These are phyloP conservation scores for Artemisia argyi DNA, from an alignment of 129 eudicot genomes.

Conservation along the genomic window DNA sequence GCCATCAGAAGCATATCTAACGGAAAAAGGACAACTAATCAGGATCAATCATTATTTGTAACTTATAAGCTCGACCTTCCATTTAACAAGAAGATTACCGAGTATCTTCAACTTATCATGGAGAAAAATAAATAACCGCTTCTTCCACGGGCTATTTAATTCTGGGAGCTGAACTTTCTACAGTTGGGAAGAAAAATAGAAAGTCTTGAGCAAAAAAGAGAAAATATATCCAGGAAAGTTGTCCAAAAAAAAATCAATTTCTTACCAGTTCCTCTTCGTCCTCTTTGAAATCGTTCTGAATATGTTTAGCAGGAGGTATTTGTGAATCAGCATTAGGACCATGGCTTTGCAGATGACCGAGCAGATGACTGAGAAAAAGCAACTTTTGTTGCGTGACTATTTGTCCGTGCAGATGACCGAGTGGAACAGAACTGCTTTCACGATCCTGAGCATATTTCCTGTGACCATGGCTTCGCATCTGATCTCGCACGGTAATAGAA, in stretches of 20 bases:
- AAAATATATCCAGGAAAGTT: conserved; percentile 7
- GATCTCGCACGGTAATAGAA: too few relatives aligned
- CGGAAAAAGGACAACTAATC: conserved; percentile 15
- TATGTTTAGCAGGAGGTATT: conserved; percentile 74
- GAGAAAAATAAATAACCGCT: conserved; percentile 52
- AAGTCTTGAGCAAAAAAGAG: conserved; percentile 12
- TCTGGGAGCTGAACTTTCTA: conserved; percentile 79
- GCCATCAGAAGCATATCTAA: conserved; percentile 82
- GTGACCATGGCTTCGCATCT: too few relatives aligned
- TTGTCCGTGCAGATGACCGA: too few relatives aligned
- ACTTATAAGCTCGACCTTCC: conserved; percentile 6
- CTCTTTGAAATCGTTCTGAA: conserved; percentile 53
- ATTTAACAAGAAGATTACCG: conserved; percentile 45
- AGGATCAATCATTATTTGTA: conserved; percentile 7
- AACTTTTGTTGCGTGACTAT: too few relatives aligned
- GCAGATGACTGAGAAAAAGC: too few relatives aligned
- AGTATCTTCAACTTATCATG: conserved; percentile 81
- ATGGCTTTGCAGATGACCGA: too few relatives aligned
- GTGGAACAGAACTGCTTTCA: too few relatives aligned
- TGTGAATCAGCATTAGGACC: too few relatives aligned
- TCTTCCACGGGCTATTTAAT: conserved; percentile 70
- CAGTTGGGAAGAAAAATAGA: conserved; percentile 12
- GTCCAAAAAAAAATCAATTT: background rate
- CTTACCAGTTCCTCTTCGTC: conserved; percentile 89
- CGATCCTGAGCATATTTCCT: too few relatives aligned